Evolutionary conservation across 495 filamentous ascomycete genomes (phyloP).

Genomic region (Chaetomium cochliodes): DNA sequence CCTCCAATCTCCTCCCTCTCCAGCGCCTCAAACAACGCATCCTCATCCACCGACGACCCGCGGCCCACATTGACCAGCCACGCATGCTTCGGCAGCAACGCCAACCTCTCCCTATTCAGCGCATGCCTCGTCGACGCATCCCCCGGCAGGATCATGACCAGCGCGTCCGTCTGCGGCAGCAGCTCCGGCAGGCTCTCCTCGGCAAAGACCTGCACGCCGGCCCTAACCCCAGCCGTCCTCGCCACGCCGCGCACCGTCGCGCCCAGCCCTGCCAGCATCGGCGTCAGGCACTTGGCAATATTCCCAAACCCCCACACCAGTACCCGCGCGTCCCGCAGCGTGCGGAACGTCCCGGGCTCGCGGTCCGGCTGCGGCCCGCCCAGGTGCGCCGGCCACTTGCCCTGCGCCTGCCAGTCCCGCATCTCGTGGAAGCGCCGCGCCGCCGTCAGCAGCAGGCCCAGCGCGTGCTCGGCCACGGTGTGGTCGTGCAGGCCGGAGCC

Average conservation of each 20-base stretch:
- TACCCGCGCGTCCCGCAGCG: conserved; percentile 51
- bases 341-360: conserved; percentile 48
- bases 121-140: conserved; percentile 67
- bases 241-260: conserved; percentile 49
- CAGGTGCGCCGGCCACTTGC: conserved; percentile 56
- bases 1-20: conserved; percentile 64
- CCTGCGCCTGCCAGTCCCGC: conserved; percentile 55
- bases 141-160: conserved; percentile 73
- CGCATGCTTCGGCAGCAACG: conserved; percentile 71
- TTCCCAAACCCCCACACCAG: conserved; percentile 81
- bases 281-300: conserved; percentile 74
- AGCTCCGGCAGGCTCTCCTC: conserved; percentile 55
- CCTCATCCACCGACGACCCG: conserved; percentile 77
- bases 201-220: conserved; percentile 51
- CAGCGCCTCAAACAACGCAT: conserved; percentile 69
- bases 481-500: conserved; percentile 61
- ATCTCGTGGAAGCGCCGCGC: conserved; percentile 57
- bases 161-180: conserved; percentile 64
- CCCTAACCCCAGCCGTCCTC: conserved; percentile 57
- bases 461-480: conserved; percentile 59
- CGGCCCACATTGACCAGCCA: conserved; percentile 83
- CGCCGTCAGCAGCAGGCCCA: conserved; percentile 52
- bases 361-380: conserved; percentile 57
- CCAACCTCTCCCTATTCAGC: conserved; percentile 63
- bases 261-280: conserved; percentile 59